phyloP scores from a whole-genome alignment of 768 basidiomycete species.

The Boletus pseudo-olivaceus region DNA sequence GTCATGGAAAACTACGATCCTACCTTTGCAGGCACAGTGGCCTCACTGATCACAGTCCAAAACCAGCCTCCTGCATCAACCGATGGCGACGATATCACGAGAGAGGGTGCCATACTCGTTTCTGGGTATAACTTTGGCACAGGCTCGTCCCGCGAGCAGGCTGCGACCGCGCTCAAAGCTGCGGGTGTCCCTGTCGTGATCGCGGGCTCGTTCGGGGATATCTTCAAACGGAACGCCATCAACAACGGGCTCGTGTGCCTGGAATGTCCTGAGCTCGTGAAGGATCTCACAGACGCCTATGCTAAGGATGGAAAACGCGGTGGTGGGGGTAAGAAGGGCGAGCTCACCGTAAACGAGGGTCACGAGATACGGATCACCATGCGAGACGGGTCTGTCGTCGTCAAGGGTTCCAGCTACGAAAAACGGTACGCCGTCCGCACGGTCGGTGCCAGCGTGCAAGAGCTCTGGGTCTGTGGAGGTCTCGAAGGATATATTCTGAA shows the following conservation, averaged over 20 bases:
- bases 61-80: constrained; percentile 10
- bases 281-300: constrained; percentile 73
- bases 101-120: constrained; percentile 74
- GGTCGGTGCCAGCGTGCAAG: constrained; percentile 93
- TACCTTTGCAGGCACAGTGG: constrained; percentile 69
- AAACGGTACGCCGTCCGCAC: constrained; percentile 65
- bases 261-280: constrained; percentile 86
- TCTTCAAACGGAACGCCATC: constrained; percentile 98
- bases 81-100: constrained; percentile 26
- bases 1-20: constrained; percentile 99
- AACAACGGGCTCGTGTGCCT: constrained; percentile 97
- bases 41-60: constrained; percentile 40
- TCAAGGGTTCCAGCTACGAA: constrained; percentile 42
- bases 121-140: constrained; percentile 99
- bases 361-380: constrained; percentile 65
- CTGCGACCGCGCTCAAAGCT: constrained; percentile 93
- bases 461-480: constrained; percentile 94
- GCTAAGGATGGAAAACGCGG: constrained; percentile 73
- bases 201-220: constrained; percentile 98
- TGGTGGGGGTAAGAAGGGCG: constrained; percentile 74
- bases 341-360: constrained; percentile 78
- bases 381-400: constrained; percentile 62
- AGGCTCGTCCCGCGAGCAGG: constrained; percentile 96
- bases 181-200: constrained; percentile 91
- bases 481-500: constrained; percentile 90